phyloP scores from a whole-genome alignment of 2,329 filamentous ascomycete species.

The Penicillium nordicum region DNA sequence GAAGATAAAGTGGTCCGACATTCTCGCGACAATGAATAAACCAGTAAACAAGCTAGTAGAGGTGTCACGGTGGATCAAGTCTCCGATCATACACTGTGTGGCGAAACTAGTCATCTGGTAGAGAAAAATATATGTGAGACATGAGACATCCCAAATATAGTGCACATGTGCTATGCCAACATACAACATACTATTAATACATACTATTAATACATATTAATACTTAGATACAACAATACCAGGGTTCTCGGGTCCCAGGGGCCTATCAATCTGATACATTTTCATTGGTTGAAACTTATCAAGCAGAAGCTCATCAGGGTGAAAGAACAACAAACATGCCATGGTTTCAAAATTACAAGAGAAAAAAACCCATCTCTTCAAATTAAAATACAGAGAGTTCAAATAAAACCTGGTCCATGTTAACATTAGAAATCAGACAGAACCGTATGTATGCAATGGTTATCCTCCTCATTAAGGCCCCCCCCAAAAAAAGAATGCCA shows the following conservation, averaged over 20 bases:
- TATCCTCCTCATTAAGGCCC: neutral
- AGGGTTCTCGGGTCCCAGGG: neutral
- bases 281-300: neutral
- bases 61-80: constrained; percentile 4
- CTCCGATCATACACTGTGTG: constrained; percentile 1
- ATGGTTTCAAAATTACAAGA: neutral
- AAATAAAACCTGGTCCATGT: neutral
- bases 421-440: neutral
- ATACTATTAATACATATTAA: neutral
- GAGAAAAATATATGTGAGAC: neutral
- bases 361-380: too few species aligned
- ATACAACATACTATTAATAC: neutral
- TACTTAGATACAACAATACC: neutral
- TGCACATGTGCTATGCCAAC: neutral
- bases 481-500: neutral
- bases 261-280: neutral
- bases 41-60: neutral
- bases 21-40: neutral
- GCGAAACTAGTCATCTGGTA: constrained; percentile 6
- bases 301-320: neutral
- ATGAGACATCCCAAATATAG: constrained; percentile 14
- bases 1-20: neutral
- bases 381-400: neutral
- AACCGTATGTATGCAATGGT: neutral
- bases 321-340: constrained; percentile 8